Evolutionary conservation across 1,284 basidiomycete genomes (phyloP).

Genomic region (Irpex lacteus): DNA sequence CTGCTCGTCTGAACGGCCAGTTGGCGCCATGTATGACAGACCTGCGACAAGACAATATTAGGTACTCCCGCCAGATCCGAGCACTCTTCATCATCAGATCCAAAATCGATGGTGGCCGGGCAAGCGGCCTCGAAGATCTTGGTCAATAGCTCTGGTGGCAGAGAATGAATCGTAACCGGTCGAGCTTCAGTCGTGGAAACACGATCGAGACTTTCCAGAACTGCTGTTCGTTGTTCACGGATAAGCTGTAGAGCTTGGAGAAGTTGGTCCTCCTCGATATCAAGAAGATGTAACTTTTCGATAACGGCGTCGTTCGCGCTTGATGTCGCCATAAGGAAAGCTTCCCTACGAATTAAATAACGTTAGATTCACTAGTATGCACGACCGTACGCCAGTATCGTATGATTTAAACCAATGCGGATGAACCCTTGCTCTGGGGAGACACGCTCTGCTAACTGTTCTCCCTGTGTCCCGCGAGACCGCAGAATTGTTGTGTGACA

Average conservation of each 20-base stretch:
- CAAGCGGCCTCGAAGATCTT: neutral
- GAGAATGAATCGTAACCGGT: neutral
- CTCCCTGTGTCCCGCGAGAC: too few species aligned
- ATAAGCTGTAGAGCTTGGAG: neutral
- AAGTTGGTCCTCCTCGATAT: neutral
- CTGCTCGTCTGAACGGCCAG: neutral
- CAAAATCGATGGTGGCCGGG: too few species aligned
- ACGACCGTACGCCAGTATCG: too few species aligned
- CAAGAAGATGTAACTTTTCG: neutral
- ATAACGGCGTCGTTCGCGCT: neutral
- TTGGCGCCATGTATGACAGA: constrained; percentile 5
- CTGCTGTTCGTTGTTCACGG: neutral
- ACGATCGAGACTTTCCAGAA: neutral
- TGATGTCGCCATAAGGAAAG: neutral
- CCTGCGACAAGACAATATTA: neutral
- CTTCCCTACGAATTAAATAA: neutral
- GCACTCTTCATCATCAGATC: too few species aligned
- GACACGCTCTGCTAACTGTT: too few species aligned
- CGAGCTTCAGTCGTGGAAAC: neutral
- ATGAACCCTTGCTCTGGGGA: too few species aligned
- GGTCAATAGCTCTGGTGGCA: constrained; percentile 1
- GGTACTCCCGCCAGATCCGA: too few species aligned
- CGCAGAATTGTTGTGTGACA: too few species aligned
- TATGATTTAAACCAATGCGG: too few species aligned
- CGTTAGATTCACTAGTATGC: neutral